A percentile compares a stretch with the other conserved stretches of the same genome.
Conservation (phyloP, 768 basidiomycete species). For the Tylopilus sp. region DNA sequence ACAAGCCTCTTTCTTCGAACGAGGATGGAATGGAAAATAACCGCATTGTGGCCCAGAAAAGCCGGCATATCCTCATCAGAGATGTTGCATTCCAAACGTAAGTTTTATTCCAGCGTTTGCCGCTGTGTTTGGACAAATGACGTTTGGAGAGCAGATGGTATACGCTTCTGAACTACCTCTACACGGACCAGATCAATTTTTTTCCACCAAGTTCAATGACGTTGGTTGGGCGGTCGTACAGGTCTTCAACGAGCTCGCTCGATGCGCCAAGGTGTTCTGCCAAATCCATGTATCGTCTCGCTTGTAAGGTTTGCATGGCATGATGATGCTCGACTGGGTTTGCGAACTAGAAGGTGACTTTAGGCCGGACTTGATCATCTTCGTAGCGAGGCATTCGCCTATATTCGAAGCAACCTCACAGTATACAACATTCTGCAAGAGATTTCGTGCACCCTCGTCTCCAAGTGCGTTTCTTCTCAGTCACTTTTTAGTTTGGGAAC, state of each 20-base stretch:
- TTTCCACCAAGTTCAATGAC: conserved; percentile 24
- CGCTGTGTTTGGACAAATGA: neutral
- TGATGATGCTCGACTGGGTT: no score
- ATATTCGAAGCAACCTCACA: conserved; percentile 13
- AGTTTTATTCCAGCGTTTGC: neutral
- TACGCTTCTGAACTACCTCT: conserved; percentile 39
- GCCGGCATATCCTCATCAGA: conserved; percentile 5
- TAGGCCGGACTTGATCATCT: conserved; percentile 22
- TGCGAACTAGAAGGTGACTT: neutral
- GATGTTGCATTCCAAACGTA: neutral
- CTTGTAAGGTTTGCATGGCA: conserved; percentile 32
- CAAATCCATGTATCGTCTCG: conserved; percentile 45
- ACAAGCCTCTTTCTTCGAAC: neutral
- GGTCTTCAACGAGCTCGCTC: neutral
- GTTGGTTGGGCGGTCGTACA: neutral
- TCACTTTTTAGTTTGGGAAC: neutral
- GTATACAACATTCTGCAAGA: conserved; percentile 26
- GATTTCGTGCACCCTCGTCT: conserved; percentile 15
- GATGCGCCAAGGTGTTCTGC: conserved; percentile 33
- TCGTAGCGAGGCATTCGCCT: conserved; percentile 12
- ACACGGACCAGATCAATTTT: conserved; percentile 34
- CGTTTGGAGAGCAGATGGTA: conserved; percentile 30
- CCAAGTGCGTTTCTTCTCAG: neutral
- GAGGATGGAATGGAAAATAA: neutral
- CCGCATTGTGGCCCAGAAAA: conserved; percentile 10